A percentile compares a stretch with the other conserved stretches of the same genome.
phyloP scores from a whole-genome alignment of 306 rosid genomes.

The Alnus rubra region DNA sequence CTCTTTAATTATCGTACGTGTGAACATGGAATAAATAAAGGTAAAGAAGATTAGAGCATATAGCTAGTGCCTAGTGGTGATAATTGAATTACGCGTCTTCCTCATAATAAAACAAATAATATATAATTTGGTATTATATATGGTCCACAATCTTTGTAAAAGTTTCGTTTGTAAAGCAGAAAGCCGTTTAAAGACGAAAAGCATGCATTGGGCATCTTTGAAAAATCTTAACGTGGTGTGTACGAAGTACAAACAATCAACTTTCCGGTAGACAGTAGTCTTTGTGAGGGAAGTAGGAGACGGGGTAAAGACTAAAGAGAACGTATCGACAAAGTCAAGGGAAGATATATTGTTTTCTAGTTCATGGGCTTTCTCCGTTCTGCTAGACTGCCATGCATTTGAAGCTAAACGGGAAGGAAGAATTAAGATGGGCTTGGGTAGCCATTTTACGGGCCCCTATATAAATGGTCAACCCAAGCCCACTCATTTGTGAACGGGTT shows the following conservation, averaged over 20 bases:
- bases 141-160: background rate
- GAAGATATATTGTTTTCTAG: no score
- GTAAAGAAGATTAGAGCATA: background rate
- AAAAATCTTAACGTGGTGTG: constrained; percentile 4
- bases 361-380: no score
- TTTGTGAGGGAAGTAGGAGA: constrained; percentile 21
- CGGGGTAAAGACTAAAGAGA: background rate
- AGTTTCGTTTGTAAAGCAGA: background rate
- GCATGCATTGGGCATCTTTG: background rate
- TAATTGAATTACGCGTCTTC: background rate
- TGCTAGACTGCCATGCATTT: no score
- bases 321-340: background rate
- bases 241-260: background rate
- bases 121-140: no score
- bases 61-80: no score
- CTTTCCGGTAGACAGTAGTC: background rate
- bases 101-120: background rate
- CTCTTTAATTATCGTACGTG: background rate
- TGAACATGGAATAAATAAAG: background rate
- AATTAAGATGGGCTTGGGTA: background rate
- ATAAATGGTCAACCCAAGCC: no score
- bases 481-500: no score
- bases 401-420: no score
- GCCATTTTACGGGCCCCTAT: no score
- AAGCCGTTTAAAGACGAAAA: background rate